Evolutionary conservation across 1,284 basidiomycete species (phyloP).

Genomic region (Ceratobasidium papillatum): DNA sequence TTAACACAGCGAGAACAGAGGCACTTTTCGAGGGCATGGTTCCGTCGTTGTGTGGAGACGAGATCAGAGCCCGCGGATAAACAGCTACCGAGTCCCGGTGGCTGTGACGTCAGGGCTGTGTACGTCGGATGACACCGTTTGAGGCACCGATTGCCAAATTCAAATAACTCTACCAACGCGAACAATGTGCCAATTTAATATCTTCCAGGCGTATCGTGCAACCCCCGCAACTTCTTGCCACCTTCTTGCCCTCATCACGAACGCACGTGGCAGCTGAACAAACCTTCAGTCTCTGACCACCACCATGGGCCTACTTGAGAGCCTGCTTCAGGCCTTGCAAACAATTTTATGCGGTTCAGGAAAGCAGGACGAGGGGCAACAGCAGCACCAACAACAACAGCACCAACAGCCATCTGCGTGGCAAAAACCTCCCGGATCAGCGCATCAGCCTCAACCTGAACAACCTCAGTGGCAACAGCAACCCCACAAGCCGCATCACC

Average conservation of each 20-base stretch:
- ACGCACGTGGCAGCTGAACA: not conserved
- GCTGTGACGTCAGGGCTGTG: not conserved
- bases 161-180: not conserved
- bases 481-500: conserved; percentile 32
- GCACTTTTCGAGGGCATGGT: not conserved
- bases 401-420: conserved; percentile 28
- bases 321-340: conserved; percentile 31
- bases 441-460: conserved; percentile 46
- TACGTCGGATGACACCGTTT: not conserved
- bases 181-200: not conserved
- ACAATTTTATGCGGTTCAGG: conserved; percentile 34
- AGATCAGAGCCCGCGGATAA: not conserved
- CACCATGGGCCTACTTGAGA: conserved; percentile 41
- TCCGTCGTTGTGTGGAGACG: not conserved
- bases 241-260: not conserved
- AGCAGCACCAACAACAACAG: conserved; percentile 39
- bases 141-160: not conserved
- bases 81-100: not conserved
- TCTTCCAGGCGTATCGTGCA: too few relatives aligned
- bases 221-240: too few relatives aligned
- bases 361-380: conserved; percentile 21
- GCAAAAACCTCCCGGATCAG: conserved; percentile 31
- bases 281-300: not conserved
- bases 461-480: conserved; percentile 48
- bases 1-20: not conserved